Conservation (phyloP, 1,139 yeast species). For the Suhomyces bokatorum region DNA sequence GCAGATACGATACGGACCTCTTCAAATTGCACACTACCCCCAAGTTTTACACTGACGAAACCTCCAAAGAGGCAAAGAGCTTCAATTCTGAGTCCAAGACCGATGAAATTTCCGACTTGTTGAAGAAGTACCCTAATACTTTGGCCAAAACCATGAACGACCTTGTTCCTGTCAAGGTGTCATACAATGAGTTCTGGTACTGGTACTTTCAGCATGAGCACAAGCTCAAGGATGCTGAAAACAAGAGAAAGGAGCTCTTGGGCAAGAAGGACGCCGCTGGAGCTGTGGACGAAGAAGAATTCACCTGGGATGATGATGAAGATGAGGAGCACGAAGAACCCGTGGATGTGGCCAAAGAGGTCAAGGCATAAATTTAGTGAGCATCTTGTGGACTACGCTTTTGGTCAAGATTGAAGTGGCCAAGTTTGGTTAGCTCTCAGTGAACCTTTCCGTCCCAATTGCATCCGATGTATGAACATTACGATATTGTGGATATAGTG, state of each 20-base stretch:
- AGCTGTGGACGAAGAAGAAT: constrained; percentile 40
- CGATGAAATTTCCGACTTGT: constrained; percentile 48
- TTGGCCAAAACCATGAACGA: constrained; percentile 59
- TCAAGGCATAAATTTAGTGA: constrained; percentile 1
- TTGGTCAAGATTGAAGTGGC: no score
- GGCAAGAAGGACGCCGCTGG: constrained; percentile 24
- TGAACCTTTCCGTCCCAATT: no score
- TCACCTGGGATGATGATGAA: constrained; percentile 63
- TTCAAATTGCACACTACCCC: constrained; percentile 41
- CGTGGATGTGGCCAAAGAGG: constrained; percentile 12
- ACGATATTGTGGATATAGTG: no score
- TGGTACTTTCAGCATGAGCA: constrained; percentile 62
- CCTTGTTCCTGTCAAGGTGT: constrained; percentile 64
- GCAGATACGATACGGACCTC: constrained; percentile 44
- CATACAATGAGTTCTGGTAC: constrained; percentile 71
- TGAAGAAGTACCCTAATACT: constrained; percentile 50
- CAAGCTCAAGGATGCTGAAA: constrained; percentile 62
- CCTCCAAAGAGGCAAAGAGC: constrained; percentile 19
- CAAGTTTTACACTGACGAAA: constrained; percentile 19
- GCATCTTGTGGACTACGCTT: no score
- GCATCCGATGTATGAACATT: no score
- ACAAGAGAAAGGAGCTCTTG: constrained; percentile 63
- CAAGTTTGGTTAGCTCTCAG: no score
- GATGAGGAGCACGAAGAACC: constrained; percentile 36
- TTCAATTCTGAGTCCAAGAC: constrained; percentile 56